Evolutionary conservation across 306 rosid species (phyloP).

Genomic region (Canavalia ensiformis): DNA sequence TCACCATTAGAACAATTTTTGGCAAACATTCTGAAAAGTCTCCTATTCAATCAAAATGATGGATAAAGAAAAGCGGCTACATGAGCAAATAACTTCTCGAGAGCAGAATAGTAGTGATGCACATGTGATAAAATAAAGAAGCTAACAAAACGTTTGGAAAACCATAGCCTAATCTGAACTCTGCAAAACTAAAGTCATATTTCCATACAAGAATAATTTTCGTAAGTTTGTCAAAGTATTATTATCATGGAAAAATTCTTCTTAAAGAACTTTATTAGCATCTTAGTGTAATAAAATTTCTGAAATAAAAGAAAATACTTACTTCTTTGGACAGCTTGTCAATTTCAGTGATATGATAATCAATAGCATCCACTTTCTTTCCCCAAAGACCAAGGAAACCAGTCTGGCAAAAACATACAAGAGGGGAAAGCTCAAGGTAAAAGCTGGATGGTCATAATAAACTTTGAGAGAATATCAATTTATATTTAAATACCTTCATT

Average conservation of each 20-base stretch:
- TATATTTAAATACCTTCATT: conserved; percentile 64
- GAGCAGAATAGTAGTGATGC: not conserved
- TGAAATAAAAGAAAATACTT: conserved; percentile 46
- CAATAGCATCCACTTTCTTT: conserved; percentile 73
- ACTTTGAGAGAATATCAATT: not conserved
- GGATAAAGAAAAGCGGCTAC: no score
- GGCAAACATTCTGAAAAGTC: no score
- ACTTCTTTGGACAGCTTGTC: conserved; percentile 68
- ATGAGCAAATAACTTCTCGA: no score
- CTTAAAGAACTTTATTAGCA: not conserved
- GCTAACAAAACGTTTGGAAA: not conserved
- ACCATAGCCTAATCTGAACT: not conserved
- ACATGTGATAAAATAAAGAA: not conserved
- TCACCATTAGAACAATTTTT: no score
- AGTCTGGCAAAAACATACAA: conserved; percentile 57
- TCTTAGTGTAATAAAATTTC: not conserved
- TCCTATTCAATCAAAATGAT: no score
- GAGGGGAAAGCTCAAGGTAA: conserved; percentile 26
- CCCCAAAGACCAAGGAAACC: conserved; percentile 93
- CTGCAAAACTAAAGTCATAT: conserved; percentile 4
- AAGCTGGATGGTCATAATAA: not conserved
- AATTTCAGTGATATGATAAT: conserved; percentile 66
- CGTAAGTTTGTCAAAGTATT: not conserved
- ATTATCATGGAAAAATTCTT: not conserved
- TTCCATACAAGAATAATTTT: conserved; percentile 8